Percentiles rank a stretch among this genome's conserved stretches.
phyloP scores from a whole-genome alignment of 495 filamentous ascomycete genomes.

The Pseudomonodictys pantanalensis region DNA sequence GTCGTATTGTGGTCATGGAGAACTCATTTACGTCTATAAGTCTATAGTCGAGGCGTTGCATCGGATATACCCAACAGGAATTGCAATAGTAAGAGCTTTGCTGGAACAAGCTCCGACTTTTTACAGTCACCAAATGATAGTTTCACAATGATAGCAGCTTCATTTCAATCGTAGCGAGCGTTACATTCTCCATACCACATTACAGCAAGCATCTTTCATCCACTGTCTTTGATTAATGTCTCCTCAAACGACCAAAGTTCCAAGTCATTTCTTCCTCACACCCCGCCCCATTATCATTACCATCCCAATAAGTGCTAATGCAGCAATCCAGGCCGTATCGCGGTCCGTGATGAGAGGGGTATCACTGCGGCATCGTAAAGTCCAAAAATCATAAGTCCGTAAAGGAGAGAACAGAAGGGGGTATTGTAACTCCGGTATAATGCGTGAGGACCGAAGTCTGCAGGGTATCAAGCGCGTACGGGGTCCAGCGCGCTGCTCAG shows the following conservation, averaged over 20 bases:
- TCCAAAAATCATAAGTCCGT: conserved; percentile 3
- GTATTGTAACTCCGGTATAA: background rate
- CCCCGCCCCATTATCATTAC: conserved; percentile 6
- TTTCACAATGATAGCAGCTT: no score
- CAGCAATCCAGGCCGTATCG: conserved; percentile 22
- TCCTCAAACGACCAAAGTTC: background rate
- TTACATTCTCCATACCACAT: background rate
- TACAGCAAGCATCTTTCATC: background rate
- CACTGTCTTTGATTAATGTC: background rate
- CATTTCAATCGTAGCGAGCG: background rate
- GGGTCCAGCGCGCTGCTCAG: no score
- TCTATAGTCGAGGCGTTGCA: no score
- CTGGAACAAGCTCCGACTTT: no score
- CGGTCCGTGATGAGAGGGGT: conserved; percentile 16
- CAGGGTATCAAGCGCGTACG: no score
- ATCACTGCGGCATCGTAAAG: conserved; percentile 26
- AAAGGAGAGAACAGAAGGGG: conserved; percentile 4
- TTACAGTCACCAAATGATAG: no score
- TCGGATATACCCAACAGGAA: no score
- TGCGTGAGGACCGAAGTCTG: no score
- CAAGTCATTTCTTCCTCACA: background rate
- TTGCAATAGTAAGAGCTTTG: no score
- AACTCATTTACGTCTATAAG: no score
- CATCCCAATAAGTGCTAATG: conserved; percentile 7
- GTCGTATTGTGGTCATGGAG: no score